A percentile compares a stretch with the other conserved stretches of the same genome.
Evolutionary conservation across 768 basidiomycete species (phyloP).

Genomic region (Boletellus emodensis): DNA sequence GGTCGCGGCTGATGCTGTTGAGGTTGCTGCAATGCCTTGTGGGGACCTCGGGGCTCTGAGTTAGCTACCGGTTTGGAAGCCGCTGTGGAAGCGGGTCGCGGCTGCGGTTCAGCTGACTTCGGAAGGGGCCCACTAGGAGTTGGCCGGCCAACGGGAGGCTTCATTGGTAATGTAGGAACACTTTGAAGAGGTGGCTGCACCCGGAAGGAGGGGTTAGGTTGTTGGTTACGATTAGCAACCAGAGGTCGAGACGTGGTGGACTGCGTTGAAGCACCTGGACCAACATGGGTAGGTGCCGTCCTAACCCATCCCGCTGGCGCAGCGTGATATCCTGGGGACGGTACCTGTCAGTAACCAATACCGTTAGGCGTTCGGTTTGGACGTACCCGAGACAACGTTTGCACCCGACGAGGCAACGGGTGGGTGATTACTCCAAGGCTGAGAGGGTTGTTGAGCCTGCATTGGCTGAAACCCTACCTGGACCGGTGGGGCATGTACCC

Average conservation of each 20-base stretch:
- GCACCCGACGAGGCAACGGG: not conserved
- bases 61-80: not conserved
- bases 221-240: not conserved
- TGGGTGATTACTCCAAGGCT: slow-evolving; percentile 10
- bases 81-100: not conserved
- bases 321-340: slow-evolving; percentile 1
- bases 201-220: slow-evolving; percentile 1
- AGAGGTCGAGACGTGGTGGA: not conserved
- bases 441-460: slow-evolving; percentile 7
- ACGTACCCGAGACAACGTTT: slow-evolving; percentile 9
- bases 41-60: not conserved
- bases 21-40: not conserved
- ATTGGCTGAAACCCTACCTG: slow-evolving; percentile 4
- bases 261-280: not conserved
- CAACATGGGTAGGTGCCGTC: not conserved
- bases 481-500: not conserved
- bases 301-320: not conserved
- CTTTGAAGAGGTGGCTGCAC: slow-evolving; percentile 4
- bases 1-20: not conserved
- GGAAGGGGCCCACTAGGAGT: not conserved
- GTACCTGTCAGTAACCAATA: not conserved
- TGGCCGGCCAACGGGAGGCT: not conserved
- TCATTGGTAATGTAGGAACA: not conserved
- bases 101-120: not conserved
- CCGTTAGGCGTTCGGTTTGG: not conserved